Base-by-base conservation (phyloP, 208 protist genomes). In the Wallacemonas sp. region DNA sequence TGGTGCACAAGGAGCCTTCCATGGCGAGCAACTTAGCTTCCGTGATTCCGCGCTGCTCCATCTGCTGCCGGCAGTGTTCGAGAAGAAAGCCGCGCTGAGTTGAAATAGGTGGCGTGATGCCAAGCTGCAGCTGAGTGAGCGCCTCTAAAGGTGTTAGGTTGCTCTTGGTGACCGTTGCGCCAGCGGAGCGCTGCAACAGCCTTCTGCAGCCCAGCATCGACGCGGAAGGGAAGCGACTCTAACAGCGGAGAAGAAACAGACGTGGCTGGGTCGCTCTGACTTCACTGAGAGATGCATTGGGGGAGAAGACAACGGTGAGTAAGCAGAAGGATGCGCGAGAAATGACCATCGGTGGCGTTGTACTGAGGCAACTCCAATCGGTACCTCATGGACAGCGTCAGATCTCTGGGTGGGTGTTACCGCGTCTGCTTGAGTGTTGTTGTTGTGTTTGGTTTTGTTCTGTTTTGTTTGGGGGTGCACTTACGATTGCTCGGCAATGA, bases 71-170 rank as follows among this genome's bases (percentile, higher is more conserved):
- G 70, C 79, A 95, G 69, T 95, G 71, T 32, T 93, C 81, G 45
- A 91, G 68, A 57, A 95, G 66, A 71, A 95, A 95, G n/a, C 63
- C 63, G 10, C 87, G 87, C 69, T 93, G 87, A 42, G 71, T 59
- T 10, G 69, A 75, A 15, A 87, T 74, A 13, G 90, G 70, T 5
- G 85, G 85, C 17, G 79, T 78, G 45, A 93, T 90, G 61, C 90
- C 90, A 9, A 93, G 68, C 66, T 95, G 90, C 27, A 95, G 72
- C 63, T 95, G 84, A 2, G 80, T 93, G 61, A 93, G 80, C 8
- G 81, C 76, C 50, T 95, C 85, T 34, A 95, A 45, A 4, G 86
- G 84, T 3, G 79, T 81, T 1, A 92, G 77, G 9, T 57, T 69
- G 13, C 36, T 74, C 46, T 38, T 57, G 17, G 66, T 45, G 19